Evolutionary conservation across 148 eudicot genomes (phyloP), one percentile per base, ranked within the genome.

Genomic region (Rheum nobile): DNA sequence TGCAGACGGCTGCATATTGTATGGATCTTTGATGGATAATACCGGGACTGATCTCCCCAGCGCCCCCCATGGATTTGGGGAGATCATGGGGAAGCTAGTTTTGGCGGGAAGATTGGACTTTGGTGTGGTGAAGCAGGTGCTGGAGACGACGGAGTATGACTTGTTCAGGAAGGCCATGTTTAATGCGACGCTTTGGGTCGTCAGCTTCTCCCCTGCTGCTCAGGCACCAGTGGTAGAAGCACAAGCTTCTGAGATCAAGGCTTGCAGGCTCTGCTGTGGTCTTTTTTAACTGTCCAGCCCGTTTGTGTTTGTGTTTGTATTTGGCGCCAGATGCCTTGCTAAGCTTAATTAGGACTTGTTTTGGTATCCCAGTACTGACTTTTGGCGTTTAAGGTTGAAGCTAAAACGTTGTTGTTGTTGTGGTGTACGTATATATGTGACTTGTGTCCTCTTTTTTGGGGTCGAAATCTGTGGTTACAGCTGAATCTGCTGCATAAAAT

Each of bases 11-110:
- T 91, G 92, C 77, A 67, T 86, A 78, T 84, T 81, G 4, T 93
- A 83, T 73, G 87, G 86, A 11, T 76, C 86, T 1, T 77, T 82
- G 82, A 74, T 93, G 72, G 90, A 90, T 50, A 96, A 90, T 78
- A 80, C 87, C 9, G 93, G 84, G 39, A 83, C 90, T 26, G 96
- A 90, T 82, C 78, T 88, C 17, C 98, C 98, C 8, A 93, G 85
- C 78, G 96, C 96, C 35, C 98, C 96, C 1, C 79, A 75, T 22
- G 80, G 78, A 75, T 90, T 90, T 63, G 98, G 96, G 8, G 96
- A 87, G 87, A 81, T 93, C 68, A 72, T 93, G 73, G 96, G 93
- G 67, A 80, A 75, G 26, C 79, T 90, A 37, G 72, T 93, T 52
- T 75, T 86, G 82, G 80, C 81, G 8, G 94, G 88, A 41, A 83